Base-by-base conservation (phyloP, 495 filamentous ascomycete species). In the Penicillium desertorum region DNA sequence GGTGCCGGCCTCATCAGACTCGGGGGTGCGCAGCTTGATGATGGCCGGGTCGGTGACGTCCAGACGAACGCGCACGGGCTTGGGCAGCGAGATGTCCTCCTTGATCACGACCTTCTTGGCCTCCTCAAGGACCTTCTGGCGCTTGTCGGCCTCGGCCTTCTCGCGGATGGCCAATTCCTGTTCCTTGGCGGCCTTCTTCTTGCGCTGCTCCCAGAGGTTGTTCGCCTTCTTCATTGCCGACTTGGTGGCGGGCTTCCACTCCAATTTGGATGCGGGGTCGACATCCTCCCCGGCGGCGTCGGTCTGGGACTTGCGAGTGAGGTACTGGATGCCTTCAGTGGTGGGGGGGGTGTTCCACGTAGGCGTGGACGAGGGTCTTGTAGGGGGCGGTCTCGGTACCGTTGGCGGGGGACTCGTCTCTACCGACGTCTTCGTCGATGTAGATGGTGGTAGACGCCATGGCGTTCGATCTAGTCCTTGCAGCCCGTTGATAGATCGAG, bases 101-200 rank as follows among this genome's bases (percentile, higher is more conserved):
- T 80, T 83, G 60, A 98, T 82, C 23, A 89, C 75, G 54, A 98
- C 79, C 78, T 91, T 91, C 79, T 95, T 91, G n/a, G 90, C 88
- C 51, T 92, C 86, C 65, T 96, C 90, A 32, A 96, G 79, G 45
- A 83, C 81, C 70, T 74, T 73, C 54, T 79, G 75, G 42, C 86
- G 79, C 65, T 87, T 86, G 57, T 87, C 83, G 49, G 87, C 83
- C 71, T 90, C 86, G 69, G 89, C 81, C 69, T 86, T 83, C 68
- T 91, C 84, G 46, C 86, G 81, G 45, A 86, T 83, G 45, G 86
- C 83, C 55, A 85, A 65, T 60, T 86, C 82, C 58, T 85, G 79
- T 64, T 84, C 84, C 79, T 88, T 89, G 63, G 81, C 81, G 34
- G 85, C 76, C 79, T 92, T 92, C 81, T 86, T 90, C 79, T 88